phyloP scores from a whole-genome alignment of 148 eudicot genomes.

The Camellia lanceoleosa region DNA sequence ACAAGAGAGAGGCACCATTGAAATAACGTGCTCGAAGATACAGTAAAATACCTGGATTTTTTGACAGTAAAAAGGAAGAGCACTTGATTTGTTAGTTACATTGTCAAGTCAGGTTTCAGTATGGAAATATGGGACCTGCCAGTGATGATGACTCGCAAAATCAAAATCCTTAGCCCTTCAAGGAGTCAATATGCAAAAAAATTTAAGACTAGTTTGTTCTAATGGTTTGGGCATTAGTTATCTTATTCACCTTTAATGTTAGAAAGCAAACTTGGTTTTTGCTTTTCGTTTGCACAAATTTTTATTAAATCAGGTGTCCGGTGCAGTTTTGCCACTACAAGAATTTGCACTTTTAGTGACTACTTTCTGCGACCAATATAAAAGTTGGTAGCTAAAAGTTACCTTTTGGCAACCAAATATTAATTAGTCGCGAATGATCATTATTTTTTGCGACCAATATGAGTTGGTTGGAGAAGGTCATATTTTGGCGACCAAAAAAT shows the following conservation, averaged over 20 bases:
- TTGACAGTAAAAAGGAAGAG: background rate
- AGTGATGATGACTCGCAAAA: background rate
- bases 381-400: no score
- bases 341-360: no score
- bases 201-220: background rate
- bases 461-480: no score
- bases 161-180: background rate
- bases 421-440: no score
- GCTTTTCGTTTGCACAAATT: background rate
- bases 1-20: background rate
- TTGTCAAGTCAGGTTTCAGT: background rate
- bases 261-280: background rate
- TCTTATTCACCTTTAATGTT: background rate
- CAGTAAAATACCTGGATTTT: background rate
- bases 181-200: background rate
- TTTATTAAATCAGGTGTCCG: background rate
- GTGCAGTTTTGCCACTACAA: constrained; percentile 39
- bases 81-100: background rate
- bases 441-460: no score
- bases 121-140: background rate
- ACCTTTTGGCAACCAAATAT: no score
- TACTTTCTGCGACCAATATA: no score
- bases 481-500: no score
- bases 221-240: background rate
- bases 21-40: background rate